Evolutionary conservation across 2,329 filamentous ascomycete genomes (phyloP), one percentile per base, ranked within the genome.

Genomic region (Trichoderma guizhouense): DNA sequence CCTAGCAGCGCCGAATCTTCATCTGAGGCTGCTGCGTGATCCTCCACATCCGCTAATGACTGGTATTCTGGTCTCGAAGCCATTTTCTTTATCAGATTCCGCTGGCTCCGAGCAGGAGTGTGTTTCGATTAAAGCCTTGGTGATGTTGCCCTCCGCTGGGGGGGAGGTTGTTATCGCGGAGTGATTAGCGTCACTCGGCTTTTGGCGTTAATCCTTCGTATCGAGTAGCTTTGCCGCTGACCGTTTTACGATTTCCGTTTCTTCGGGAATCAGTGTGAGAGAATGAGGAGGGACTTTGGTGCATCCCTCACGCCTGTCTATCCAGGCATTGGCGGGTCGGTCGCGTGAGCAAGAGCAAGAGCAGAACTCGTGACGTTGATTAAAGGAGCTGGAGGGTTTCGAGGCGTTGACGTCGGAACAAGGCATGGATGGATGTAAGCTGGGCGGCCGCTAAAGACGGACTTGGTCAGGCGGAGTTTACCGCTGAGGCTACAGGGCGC

Each of bases 21-120:
- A n/a, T 65, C 32, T 21, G 69, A 30, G 24, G 61, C 69, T 12
- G 12, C 21, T 28, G 30, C 28, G 14, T 39, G 24, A 18, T 72
- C 66, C 32, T 69, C 71, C 28, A 30, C 60, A 21, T 69, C 74
- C 14, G 74, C 77, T 66, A 82, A 75, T 36, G 81, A 80, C 71
- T 79, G 77, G 71, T 82, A 82, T 5, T 71, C 69, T 21, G 62
- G 24, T 26, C 69, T 71, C 21, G 61, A 39, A 12, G 68, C 68
- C 68, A 71, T 69, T 0, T 21, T 24, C 3, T 58, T 6, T 34
- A 11, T 12, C 21, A 24, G 47, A 7, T 34, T 21, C 24, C 15
- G 65, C 24, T 5, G 18, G 1, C 8, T 0, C 28, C 28, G 62
- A 21, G 7, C 2, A 24, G 60, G 15, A 15, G 32, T 18, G 9